A percentile compares a stretch with the other conserved stretches of the same genome.
Evolutionary conservation across 148 eudicot species (phyloP).

Genomic region (Rhododendron mucronatum): DNA sequence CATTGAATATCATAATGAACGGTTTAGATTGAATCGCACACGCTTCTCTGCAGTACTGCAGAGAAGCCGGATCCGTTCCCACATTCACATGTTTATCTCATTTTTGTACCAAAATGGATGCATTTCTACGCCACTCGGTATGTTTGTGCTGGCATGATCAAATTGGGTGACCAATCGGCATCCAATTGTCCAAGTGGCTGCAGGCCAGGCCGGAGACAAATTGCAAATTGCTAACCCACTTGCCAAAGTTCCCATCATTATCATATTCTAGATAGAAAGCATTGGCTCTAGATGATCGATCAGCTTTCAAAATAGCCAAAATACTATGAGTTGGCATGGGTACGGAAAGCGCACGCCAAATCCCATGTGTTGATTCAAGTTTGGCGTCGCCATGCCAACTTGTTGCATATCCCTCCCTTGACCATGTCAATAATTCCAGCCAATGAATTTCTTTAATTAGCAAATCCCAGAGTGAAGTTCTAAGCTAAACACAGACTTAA

Average conservation of each 20-base stretch:
- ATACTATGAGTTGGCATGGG: neutral
- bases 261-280: neutral
- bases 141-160: neutral
- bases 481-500: too few species aligned
- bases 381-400: neutral
- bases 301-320: neutral
- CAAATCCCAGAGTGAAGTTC: neutral
- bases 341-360: neutral
- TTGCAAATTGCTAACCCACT: neutral
- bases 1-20: too few species aligned
- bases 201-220: neutral
- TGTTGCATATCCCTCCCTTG: neutral
- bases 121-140: neutral
- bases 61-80: too few species aligned
- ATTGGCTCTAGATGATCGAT: neutral
- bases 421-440: neutral
- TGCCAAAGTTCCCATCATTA: neutral
- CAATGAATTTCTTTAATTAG: neutral
- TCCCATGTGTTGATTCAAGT: neutral
- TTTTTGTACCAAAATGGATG: neutral
- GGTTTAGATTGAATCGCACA: too few species aligned
- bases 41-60: too few species aligned
- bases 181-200: neutral
- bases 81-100: too few species aligned
- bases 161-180: neutral